Base-by-base conservation (phyloP, 352 stramenopile species). In the Phytopythium vexans region DNA sequence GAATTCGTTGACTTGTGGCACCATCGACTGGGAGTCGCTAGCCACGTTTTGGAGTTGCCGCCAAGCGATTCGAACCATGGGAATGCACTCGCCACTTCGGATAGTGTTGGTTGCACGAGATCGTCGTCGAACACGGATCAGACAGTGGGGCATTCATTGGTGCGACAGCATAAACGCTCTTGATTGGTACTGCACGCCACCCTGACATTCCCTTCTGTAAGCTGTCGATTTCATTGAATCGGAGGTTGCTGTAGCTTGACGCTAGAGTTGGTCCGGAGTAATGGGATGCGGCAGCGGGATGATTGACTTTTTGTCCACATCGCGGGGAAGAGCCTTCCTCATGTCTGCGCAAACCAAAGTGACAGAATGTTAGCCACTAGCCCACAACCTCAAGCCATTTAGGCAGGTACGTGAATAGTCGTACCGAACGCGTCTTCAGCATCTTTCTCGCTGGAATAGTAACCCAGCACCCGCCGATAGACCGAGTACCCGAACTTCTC, bases 401-500 rank as follows among this genome's bases (percentile, higher is more conserved):
- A 38, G n/a, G 40, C 6, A 37, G 32, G 1, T 34, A 39, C 0
- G 7, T 35, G 41, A 12, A 64, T 35, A 5, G 15, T 16, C 70
- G 37, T 81, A 95, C 86, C 86, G 48, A 95, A 97, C 0, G 90
- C 92, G 52, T 97, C 92, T 62, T 97, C 85, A 32, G 72, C 77
- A 40, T 89, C 79, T 11, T 72, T 70, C 41, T 77, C 79, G 44
- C 87, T 94, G 14, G 80, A 92, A 44, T 98, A 98, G 57, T 98
- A 98, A 14, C 86, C 90, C 7, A 97, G 68, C 36, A 98, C 93
- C 15, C 76, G 71, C 31, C 93, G 77, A 60, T 97, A 98, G 4
- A 97, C 89, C 9, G 69, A 86, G 68, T 98, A 98, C 32, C 89
- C 92, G 61, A 98, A 88, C 36, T 92, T 89, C 50, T 94, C 73